Percentiles rank a stretch among this genome's conserved stretches.
Evolutionary conservation across 371 early-diverging fungal genomes (phyloP).

Genomic region (Mortierella sp.): DNA sequence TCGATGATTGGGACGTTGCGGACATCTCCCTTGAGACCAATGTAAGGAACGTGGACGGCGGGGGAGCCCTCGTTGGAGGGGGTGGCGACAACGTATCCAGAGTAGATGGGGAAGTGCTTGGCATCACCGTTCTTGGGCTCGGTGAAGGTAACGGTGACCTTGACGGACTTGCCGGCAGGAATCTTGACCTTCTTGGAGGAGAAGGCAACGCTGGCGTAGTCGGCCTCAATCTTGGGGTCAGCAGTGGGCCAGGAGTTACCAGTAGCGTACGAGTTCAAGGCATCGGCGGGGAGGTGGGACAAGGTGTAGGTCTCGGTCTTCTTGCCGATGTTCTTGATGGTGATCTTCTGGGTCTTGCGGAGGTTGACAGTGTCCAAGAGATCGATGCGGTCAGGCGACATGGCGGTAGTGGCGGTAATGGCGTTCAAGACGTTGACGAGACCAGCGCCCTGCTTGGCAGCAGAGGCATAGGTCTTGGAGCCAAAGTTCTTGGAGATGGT

Average conservation of each 20-base stretch:
- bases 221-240: slow-evolving; percentile 41
- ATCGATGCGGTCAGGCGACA: slow-evolving; percentile 74
- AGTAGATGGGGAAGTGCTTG: slow-evolving; percentile 36
- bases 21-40: slow-evolving; percentile 47
- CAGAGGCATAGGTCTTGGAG: slow-evolving; percentile 49
- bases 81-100: slow-evolving; percentile 44
- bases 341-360: slow-evolving; percentile 63
- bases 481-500: slow-evolving; percentile 28
- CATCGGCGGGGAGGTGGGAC: slow-evolving; percentile 61
- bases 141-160: slow-evolving; percentile 52
- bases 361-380: slow-evolving; percentile 72
- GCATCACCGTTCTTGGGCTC: slow-evolving; percentile 36
- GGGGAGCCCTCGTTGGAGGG: slow-evolving; percentile 22
- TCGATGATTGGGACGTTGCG: slow-evolving; percentile 64
- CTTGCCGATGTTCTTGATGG: slow-evolving; percentile 70
- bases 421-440: slow-evolving; percentile 79
- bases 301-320: slow-evolving; percentile 66
- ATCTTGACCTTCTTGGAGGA: slow-evolving; percentile 49
- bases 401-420: slow-evolving; percentile 62
- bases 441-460: slow-evolving; percentile 82
- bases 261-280: slow-evolving; percentile 62
- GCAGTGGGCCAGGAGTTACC: slow-evolving; percentile 38
- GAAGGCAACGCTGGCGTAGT: slow-evolving; percentile 57
- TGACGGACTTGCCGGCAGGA: slow-evolving; percentile 57
- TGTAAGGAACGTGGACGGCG: slow-evolving; percentile 36